Base-by-base conservation (phyloP, 2,329 filamentous ascomycete species). In the Epichloe sibirici region DNA sequence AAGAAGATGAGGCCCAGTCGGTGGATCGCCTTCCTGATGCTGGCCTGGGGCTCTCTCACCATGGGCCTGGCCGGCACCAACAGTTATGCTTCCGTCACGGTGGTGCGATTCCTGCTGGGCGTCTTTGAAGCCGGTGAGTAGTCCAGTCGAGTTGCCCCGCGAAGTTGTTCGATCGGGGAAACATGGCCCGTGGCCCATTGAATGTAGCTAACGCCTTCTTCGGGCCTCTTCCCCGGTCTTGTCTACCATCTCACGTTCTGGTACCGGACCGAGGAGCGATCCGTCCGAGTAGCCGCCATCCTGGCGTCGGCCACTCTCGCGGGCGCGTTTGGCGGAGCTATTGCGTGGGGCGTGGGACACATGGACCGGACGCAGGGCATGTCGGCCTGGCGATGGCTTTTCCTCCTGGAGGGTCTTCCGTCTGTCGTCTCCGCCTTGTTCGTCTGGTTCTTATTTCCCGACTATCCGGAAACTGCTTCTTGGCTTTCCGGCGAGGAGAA, bases 171-270 rank as follows among this genome's bases (percentile, higher is more conserved):
- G 17, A 15, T 45, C 23, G n/a, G n/a, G 9, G n/a, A 7, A 3
- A n/a, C 13, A 45, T 23, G 42, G 4, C 42, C 23, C 45, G n/a
- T 17, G 17, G 34, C n/a, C 7, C 5, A 78, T 84, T 42, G 85
- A 1, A 17, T 17, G 17, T 17, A 90, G 67, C 12, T n/a, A n/a
- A 13, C n/a, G 12, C 7, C 37, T 15, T 4, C 37, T 11, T 84
- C 83, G 11, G 53, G 52, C 21, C 67, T 88, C 1, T 88, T 88
- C 55, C 66, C 66, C 0, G 65, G 66, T 0, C 67, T 87, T 57
- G 77, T 81, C 0, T 71, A 81, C 65, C 88, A 87, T 58, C 70
- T 90, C 47, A 88, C 85, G 0, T 80, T 88, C 56, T 89, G 86
- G 75, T 90, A 90, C 65, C 81, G 77, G 45, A 79, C 81, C 58